Conservation (phyloP, 495 filamentous ascomycete genomes). For the Aspergillus olivimuriae region DNA sequence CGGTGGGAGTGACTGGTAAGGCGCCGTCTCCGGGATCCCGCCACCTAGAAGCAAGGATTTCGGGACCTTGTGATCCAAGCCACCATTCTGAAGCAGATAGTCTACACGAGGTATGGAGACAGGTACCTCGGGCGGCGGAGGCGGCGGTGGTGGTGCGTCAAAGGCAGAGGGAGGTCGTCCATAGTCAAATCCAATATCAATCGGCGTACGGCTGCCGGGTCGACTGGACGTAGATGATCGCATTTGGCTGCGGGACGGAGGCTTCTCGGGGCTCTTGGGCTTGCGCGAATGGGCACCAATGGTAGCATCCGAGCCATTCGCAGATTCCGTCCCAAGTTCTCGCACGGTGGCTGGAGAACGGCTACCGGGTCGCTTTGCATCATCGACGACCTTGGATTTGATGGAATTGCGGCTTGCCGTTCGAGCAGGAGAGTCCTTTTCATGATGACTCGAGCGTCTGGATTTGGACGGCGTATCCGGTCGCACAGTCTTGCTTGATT, state of each 20-base stretch:
- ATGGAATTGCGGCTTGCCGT: conserved; percentile 28
- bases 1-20: conserved; percentile 24
- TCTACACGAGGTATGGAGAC: conserved; percentile 74
- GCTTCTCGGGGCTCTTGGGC: conserved; percentile 31
- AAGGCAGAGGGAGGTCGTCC: conserved; percentile 33
- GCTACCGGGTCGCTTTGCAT: conserved; percentile 31
- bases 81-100: conserved; percentile 83
- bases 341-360: conserved; percentile 33
- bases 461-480: conserved; percentile 38
- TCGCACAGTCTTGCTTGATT: conserved; percentile 33
- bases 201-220: conserved; percentile 18
- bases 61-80: conserved; percentile 59
- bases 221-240: conserved; percentile 33
- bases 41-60: conserved; percentile 54
- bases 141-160: conserved; percentile 66
- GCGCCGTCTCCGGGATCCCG: conserved; percentile 35
- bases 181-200: conserved; percentile 36
- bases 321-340: conserved; percentile 36
- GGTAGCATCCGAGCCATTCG: conserved; percentile 58
- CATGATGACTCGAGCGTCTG: conserved; percentile 23
- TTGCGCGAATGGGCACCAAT: conserved; percentile 53
- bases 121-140: conserved; percentile 66
- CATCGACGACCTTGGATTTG: conserved; percentile 28
- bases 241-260: conserved; percentile 35
- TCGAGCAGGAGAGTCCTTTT: conserved; percentile 27